These are phyloP conservation scores for Fusarium udum DNA, from an alignment of 2,329 filamentous ascomycete genomes.

Conservation along the genomic window DNA sequence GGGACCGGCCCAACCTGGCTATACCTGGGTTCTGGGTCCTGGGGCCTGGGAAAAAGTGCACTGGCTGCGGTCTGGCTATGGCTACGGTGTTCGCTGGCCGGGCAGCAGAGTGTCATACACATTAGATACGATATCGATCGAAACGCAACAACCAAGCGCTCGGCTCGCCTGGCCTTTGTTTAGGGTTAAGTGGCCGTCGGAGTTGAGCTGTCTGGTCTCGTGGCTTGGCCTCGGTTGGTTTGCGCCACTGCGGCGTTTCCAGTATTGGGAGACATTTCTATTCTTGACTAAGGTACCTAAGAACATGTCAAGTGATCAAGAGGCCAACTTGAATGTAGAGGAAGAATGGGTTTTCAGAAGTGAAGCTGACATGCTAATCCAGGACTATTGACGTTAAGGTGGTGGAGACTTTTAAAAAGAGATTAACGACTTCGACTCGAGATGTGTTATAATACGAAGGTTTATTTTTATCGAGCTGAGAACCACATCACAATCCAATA, in stretches of 20 bases:
- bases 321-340: background rate
- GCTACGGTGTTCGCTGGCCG: constrained; percentile 21
- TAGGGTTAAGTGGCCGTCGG: constrained; percentile 11
- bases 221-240: constrained; percentile 20
- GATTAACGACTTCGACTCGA: constrained; percentile 7
- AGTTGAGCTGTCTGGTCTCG: constrained; percentile 4
- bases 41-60: constrained; percentile 6
- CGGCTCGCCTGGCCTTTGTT: constrained; percentile 38
- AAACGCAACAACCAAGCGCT: constrained; percentile 25
- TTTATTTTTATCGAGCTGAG: constrained; percentile 5
- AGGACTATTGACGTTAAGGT: background rate
- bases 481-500: background rate
- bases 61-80: constrained; percentile 29
- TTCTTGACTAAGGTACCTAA: background rate
- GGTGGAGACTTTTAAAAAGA: constrained; percentile 10
- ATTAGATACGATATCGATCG: constrained; percentile 23
- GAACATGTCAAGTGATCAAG: background rate
- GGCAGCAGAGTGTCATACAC: constrained; percentile 26
- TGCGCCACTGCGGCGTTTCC: constrained; percentile 24
- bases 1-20: background rate
- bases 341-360: background rate
- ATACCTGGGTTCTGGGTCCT: background rate
- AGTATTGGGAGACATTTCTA: constrained; percentile 8
- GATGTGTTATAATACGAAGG: constrained; percentile 2
- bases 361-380: background rate